Evolutionary conservation across 1,284 basidiomycete genomes (phyloP), one percentile per base, ranked within the genome.

Genomic region (Cystobasidiaceae sp.): DNA sequence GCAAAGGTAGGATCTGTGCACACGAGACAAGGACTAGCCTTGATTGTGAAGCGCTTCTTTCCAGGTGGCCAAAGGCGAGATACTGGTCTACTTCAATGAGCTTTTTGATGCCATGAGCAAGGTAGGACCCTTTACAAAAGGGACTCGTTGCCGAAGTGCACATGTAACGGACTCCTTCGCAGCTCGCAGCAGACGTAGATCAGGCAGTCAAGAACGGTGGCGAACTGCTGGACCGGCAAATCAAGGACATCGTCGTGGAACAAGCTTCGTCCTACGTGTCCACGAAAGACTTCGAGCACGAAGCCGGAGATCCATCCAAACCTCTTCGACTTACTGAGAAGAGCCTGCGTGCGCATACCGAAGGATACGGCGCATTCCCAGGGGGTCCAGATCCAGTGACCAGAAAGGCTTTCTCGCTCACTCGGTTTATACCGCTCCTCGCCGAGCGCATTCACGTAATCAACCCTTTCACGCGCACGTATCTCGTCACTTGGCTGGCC

Each of bases 161-260:
- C 21, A 2, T 37, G n/a, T 97, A 61, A 93, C 93, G 17, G 54
- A 58, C 4, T n/a, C n/a, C 28, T 45, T 49, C 50, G 27, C 72
- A 96, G 92, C 88, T 99, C 62, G 90, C 93, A 5, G 92, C 94
- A 41, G 96, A 99, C 76, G 89, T 92, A 0, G 96, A 98, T 73
- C 76, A 92, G 52, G 94, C 94, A 2, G 96, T 98, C 70, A 97
- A 97, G 84, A 98, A 98, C 74, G 96, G 94, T 7, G 93, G 94
- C 1, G 96, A 99, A 76, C 83, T 99, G n/a, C 83, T 98, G 60
- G 96, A 99, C 77, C 85, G 96, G 27, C 82, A 97, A 17, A 83
- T 99, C 74, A 97, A 98, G 76, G 96, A 99, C 72, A 94, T 97
- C 58, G 94, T 98, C 1, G 89, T 93, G 34, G 96, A 98, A 79